Conservation (phyloP, 208 protist species). For the Leishmania gerbilli region DNA sequence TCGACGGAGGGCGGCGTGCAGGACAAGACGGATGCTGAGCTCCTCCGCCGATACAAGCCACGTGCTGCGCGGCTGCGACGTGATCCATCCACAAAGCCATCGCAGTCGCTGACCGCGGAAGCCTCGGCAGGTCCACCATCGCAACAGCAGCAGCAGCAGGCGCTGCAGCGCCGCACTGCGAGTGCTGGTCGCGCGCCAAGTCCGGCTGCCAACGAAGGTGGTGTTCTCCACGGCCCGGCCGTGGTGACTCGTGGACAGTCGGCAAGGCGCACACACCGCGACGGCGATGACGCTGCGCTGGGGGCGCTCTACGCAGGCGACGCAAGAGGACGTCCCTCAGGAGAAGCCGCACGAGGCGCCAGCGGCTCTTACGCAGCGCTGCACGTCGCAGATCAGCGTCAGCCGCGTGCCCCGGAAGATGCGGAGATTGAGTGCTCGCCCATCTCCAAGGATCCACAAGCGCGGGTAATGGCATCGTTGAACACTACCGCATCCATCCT, state of each 20-base stretch:
- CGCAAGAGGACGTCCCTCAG: neutral
- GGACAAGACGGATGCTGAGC: conserved; percentile 9
- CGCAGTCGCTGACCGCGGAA: neutral
- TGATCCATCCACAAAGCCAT: neutral
- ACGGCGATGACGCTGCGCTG: neutral
- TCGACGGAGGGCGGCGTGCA: neutral
- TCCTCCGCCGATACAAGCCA: conserved; percentile 37
- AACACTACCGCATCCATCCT: conserved; percentile 31
- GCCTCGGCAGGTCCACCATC: neutral
- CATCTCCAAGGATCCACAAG: conserved; percentile 31
- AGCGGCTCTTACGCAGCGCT: conserved; percentile 22
- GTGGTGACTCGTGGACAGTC: neutral
- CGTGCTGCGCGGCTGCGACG: conserved; percentile 2
- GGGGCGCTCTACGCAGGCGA: neutral
- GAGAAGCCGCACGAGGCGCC: neutral
- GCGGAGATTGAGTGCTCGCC: conserved; percentile 40
- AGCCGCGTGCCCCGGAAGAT: neutral
- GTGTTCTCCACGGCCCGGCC: neutral
- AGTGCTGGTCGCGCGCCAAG: neutral
- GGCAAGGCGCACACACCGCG: neutral
- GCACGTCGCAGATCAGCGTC: conserved; percentile 6
- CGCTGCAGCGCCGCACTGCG: neutral
- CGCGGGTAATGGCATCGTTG: conserved; percentile 17
- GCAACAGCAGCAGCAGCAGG: neutral
- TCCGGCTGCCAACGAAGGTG: neutral